These are phyloP conservation scores for Phytophthora macrochlamydospora DNA, from an alignment of 352 stramenopile species.

Conservation along the genomic window DNA sequence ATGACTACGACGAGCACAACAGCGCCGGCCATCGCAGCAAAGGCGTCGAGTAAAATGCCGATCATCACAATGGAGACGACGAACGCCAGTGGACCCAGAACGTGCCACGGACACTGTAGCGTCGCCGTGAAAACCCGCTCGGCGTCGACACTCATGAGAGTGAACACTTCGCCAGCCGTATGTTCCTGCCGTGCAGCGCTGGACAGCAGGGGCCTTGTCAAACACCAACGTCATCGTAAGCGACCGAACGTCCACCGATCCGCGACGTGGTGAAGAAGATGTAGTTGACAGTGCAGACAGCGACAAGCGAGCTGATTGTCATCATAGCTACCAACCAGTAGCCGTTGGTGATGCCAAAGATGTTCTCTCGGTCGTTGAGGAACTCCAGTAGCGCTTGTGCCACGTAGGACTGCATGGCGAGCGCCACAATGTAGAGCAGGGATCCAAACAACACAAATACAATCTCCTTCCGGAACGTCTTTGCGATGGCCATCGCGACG, in stretches of 20 bases:
- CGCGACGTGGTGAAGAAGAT: constrained; percentile 19
- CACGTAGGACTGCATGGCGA: constrained; percentile 13
- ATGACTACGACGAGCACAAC: constrained; percentile 14
- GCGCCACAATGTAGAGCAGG: constrained; percentile 12
- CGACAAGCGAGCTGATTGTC: not conserved
- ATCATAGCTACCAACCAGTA: constrained; percentile 11
- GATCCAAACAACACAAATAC: constrained; percentile 1
- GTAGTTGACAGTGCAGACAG: constrained; percentile 23
- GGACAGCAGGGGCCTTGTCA: constrained; percentile 46
- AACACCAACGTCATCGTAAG: constrained; percentile 29
- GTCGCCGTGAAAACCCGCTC: constrained; percentile 25
- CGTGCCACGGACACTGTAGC: constrained; percentile 14
- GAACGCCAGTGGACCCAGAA: constrained; percentile 12
- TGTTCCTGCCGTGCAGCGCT: constrained; percentile 29
- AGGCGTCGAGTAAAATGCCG: constrained; percentile 12
- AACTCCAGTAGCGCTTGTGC: constrained; percentile 14
- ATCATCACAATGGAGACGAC: constrained; percentile 20
- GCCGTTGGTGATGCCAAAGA: constrained; percentile 17
- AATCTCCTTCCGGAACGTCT: constrained; percentile 19
- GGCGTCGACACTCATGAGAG: constrained; percentile 23
- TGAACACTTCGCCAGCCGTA: constrained; percentile 28
- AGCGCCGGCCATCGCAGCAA: not conserved
- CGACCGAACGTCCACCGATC: constrained; percentile 23
- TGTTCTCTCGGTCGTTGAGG: constrained; percentile 11
- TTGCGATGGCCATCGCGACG: constrained; percentile 3